These are phyloP conservation scores for Stellera chamaejasme DNA, from an alignment of 345 rosid genomes.

Conservation along the genomic window DNA sequence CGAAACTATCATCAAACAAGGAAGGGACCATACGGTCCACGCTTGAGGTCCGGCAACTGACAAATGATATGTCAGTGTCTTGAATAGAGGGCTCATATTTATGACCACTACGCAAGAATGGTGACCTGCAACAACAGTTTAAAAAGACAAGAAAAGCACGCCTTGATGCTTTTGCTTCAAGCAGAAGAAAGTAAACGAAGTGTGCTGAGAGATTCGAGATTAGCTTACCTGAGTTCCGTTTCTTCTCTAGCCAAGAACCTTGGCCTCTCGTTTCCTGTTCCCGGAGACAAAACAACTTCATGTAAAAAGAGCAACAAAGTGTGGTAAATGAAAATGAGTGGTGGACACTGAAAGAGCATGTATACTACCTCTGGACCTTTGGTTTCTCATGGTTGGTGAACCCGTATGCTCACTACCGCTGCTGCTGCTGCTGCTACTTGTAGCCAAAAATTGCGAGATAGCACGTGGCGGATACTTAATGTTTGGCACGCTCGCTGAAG, in stretches of 20 bases:
- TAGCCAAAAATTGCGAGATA: slow-evolving; percentile 13
- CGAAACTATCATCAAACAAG: slow-evolving; percentile 28
- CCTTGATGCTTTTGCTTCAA: too few relatives aligned
- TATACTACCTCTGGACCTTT: slow-evolving; percentile 30
- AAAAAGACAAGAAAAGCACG: too few relatives aligned
- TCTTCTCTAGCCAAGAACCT: slow-evolving; percentile 21
- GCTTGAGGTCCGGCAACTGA: slow-evolving; percentile 64
- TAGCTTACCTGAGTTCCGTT: slow-evolving; percentile 28
- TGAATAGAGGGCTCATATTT: slow-evolving; percentile 33
- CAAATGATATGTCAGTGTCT: slow-evolving; percentile 70
- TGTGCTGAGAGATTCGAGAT: too few relatives aligned
- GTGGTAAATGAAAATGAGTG: background rate
- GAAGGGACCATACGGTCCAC: slow-evolving; percentile 32
- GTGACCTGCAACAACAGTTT: slow-evolving; percentile 36
- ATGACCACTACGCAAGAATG: slow-evolving; percentile 32
- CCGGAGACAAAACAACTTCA: background rate
- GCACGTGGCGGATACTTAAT: slow-evolving; percentile 10
- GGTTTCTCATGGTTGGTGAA: background rate
- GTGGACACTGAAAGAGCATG: slow-evolving; percentile 5
- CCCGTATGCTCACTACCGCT: slow-evolving; percentile 4
- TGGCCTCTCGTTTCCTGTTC: slow-evolving; percentile 20
- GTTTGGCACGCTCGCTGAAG: slow-evolving; percentile 31
- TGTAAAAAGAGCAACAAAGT: background rate
- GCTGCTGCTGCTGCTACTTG: slow-evolving; percentile 5
- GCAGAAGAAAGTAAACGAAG: too few relatives aligned